A percentile compares a stretch with the other conserved stretches of the same genome.
phyloP scores from a whole-genome alignment of 441 rosid genomes.

The Erodium texanum region DNA sequence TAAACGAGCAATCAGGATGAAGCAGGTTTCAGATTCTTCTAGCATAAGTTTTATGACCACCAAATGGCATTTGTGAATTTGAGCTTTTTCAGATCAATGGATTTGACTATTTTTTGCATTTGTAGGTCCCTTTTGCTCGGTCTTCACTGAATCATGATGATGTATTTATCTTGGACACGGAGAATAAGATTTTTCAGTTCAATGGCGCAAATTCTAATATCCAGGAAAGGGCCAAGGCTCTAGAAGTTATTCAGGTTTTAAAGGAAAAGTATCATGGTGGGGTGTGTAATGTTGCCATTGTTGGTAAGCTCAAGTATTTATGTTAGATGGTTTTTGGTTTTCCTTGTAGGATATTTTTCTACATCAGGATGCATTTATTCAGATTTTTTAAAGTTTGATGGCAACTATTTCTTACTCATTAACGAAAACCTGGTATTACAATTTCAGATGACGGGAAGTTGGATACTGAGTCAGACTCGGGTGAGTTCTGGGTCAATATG shows the following conservation, averaged over 20 bases:
- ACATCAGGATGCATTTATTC: too few species aligned
- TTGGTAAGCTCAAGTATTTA: constrained; percentile 54
- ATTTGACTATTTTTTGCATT: not conserved
- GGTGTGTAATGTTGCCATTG: constrained; percentile 73
- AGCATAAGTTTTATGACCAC: not conserved
- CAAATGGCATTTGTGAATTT: not conserved
- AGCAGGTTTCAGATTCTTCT: constrained; percentile 53
- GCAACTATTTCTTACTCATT: not conserved
- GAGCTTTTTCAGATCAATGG: not conserved
- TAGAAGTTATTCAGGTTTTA: constrained; percentile 91
- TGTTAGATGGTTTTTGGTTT: not conserved
- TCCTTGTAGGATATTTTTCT: not conserved
- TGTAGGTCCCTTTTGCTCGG: constrained; percentile 87
- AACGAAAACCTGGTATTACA: not conserved
- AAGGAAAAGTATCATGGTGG: constrained; percentile 97
- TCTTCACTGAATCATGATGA: constrained; percentile 97
- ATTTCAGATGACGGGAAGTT: constrained; percentile 86
- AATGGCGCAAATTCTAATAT: constrained; percentile 95
- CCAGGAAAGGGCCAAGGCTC: constrained; percentile 96
- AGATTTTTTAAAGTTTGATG: too few species aligned
- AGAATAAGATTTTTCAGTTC: constrained; percentile 85
- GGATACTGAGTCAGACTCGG: constrained; percentile 96
- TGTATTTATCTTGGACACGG: constrained; percentile 78
- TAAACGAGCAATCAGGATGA: constrained; percentile 76
- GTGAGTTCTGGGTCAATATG: constrained; percentile 96